Evolutionary conservation across 2,329 filamentous ascomycete genomes (phyloP), one percentile per base, ranked within the genome.

Genomic region (Cadophora sp.): DNA sequence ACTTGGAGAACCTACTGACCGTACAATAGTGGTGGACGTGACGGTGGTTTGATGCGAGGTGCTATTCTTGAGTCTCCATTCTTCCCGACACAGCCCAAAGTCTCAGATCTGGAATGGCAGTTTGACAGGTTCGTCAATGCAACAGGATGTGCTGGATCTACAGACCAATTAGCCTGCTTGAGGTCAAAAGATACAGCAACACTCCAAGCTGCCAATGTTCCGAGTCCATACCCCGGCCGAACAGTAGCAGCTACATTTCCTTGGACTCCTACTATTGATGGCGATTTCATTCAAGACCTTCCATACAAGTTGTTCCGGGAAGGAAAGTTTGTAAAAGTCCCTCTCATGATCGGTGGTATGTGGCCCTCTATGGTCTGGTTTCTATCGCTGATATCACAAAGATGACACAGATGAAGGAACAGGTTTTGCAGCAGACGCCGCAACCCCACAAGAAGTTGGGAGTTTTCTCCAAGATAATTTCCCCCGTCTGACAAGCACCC

Each of bases 331-430:
- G 72, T 81, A 62, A 76, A 78, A 24, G 75, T 82, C 0, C 81
- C 81, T 8, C 75, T 80, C 8, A 78, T 83, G 30, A 77, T 82
- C 61, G 81, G 81, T 63, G 69, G 73, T 75, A 50, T 33, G 73
- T 64, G 16, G 13, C 18, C 22, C 20, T 6, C n/a, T 22, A 62
- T 33, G 3, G 20, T 30, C n/a, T 33, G 5, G 20, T 18, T 14
- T 36, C 45, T 30, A 14, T 4, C n/a, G 47, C 20, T 59, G 24
- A 27, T 48, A 33, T 13, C n/a, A 20, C 30, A 41, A 50, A 73
- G 80, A 81, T 68, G 77, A 80, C n/a, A 81, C 80, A 4, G 77
- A 83, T 64, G 89, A 89, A 76, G 89, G 89, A 36, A 89, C 88
- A 0, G 76, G 82, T 4, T 91, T 90, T 74, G 80, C 78, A 5